phyloP scores from a whole-genome alignment of 192 early-diverging fungal species.

The Gorgonomyces haynaldii region DNA sequence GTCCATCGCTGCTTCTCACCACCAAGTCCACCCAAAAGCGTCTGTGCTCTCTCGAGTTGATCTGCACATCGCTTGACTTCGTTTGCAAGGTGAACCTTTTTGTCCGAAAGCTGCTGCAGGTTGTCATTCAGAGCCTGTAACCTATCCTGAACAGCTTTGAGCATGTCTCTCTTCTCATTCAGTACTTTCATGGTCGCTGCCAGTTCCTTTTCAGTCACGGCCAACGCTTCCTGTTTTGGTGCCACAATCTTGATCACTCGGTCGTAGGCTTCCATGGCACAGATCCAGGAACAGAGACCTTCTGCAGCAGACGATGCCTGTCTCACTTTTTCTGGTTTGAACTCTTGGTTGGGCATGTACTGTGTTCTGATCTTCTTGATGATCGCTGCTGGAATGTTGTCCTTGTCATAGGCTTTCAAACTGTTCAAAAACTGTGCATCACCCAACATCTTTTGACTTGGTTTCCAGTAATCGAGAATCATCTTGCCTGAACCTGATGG shows the following conservation, averaged over 20 bases:
- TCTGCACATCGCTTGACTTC: conserved; percentile 51
- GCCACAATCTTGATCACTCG: conserved; percentile 48
- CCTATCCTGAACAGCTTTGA: conserved; percentile 42
- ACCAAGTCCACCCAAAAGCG: conserved; percentile 44
- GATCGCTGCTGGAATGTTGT: conserved; percentile 44
- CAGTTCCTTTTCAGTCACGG: conserved; percentile 41
- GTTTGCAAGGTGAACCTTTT: conserved; percentile 41
- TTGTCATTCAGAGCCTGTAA: conserved; percentile 44
- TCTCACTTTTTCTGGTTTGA: conserved; percentile 51
- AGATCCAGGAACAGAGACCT: conserved; percentile 49
- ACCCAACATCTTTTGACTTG: conserved; percentile 45
- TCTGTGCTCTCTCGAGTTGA: conserved; percentile 46
- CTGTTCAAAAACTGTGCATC: conserved; percentile 41
- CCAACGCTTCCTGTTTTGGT: conserved; percentile 47
- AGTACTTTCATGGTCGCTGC: conserved; percentile 45
- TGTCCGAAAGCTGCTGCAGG: conserved; percentile 31
- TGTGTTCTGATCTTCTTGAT: conserved; percentile 46
- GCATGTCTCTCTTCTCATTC: conserved; percentile 39
- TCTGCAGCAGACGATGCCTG: conserved; percentile 54
- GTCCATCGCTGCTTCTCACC: conserved; percentile 55
- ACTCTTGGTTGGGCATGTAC: conserved; percentile 51
- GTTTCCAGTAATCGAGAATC: conserved; percentile 57
- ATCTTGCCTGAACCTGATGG: conserved; percentile 50
- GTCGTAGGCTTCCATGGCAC: conserved; percentile 55
- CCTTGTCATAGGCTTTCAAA: conserved; percentile 48